phyloP scores from a whole-genome alignment of 73 alveolate genomes.

The Paramecium biaurelia region DNA sequence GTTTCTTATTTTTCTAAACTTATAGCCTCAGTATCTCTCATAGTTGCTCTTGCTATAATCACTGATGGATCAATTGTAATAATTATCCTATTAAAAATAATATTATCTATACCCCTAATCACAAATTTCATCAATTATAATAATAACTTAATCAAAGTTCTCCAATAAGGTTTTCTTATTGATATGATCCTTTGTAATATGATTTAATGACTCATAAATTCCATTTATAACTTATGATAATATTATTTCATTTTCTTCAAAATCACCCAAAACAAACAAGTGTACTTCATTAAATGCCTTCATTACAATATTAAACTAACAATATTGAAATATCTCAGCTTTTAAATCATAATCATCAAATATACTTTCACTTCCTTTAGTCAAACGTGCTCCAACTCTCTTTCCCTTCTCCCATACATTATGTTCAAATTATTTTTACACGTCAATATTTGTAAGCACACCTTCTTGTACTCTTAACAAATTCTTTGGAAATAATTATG shows the following conservation, averaged over 20 bases:
- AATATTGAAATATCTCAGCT: conserved; percentile 45
- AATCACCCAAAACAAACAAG: conserved; percentile 21
- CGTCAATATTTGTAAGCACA: not conserved
- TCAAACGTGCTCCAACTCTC: conserved; percentile 34
- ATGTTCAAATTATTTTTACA: conserved; percentile 22
- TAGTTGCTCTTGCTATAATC: conserved; percentile 16
- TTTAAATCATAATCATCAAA: not conserved
- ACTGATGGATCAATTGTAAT: conserved; percentile 32
- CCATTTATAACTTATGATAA: not conserved
- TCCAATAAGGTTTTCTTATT: not conserved
- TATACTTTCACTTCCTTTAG: conserved; percentile 15
- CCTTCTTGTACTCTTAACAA: not conserved
- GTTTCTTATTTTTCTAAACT: conserved; percentile 9
- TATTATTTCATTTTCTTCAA: conserved; percentile 23
- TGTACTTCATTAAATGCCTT: conserved; percentile 3
- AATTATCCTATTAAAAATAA: not conserved
- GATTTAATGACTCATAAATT: not conserved
- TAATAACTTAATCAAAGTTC: not conserved
- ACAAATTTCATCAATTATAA: conserved; percentile 18
- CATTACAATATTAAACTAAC: conserved; percentile 23
- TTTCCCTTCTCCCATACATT: conserved; percentile 44
- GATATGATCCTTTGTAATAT: conserved; percentile 8
- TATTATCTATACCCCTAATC: not conserved
- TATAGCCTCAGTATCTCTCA: conserved; percentile 10
- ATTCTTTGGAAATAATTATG: conserved; percentile 3